Conservation (phyloP, 768 basidiomycete genomes). For the Amanita pallidorosea region DNA sequence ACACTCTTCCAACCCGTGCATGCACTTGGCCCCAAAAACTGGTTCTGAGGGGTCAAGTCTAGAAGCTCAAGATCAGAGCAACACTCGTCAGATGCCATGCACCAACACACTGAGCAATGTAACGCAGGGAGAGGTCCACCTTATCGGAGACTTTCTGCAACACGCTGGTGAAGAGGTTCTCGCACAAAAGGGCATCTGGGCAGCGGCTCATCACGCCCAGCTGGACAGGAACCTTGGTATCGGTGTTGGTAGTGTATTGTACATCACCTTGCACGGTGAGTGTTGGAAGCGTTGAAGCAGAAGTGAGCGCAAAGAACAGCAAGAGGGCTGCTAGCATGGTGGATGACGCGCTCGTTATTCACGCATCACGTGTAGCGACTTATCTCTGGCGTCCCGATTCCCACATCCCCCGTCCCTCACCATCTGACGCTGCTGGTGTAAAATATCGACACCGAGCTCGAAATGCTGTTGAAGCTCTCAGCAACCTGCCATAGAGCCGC, state of each 20-base stretch:
- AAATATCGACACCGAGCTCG: slow-evolving; percentile 74
- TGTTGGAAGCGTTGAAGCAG: neutral
- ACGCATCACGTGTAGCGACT: neutral
- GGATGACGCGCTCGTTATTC: neutral
- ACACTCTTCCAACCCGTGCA: slow-evolving; percentile 76
- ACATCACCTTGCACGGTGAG: neutral
- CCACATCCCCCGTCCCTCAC: slow-evolving; percentile 49
- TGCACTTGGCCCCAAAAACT: slow-evolving; percentile 72
- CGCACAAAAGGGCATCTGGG: slow-evolving; percentile 79
- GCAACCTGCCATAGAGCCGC: slow-evolving; percentile 1
- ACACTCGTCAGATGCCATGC: neutral
- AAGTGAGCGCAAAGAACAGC: neutral
- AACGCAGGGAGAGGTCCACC: slow-evolving; percentile 59
- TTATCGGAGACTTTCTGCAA: slow-evolving; percentile 50
- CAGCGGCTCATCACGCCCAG: slow-evolving; percentile 49
- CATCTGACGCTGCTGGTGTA: slow-evolving; percentile 49
- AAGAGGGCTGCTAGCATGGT: neutral
- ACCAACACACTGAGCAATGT: slow-evolving; percentile 59
- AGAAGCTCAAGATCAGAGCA: slow-evolving; percentile 4
- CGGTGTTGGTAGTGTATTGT: slow-evolving; percentile 5
- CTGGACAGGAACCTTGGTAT: slow-evolving; percentile 35
- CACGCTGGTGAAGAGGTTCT: slow-evolving; percentile 66
- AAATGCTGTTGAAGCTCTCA: slow-evolving; percentile 41
- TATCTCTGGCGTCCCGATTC: slow-evolving; percentile 14
- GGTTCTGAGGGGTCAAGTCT: slow-evolving; percentile 57